Evolutionary conservation across 192 early-diverging fungal species (phyloP).

Genomic region (Coemansia furcata): DNA sequence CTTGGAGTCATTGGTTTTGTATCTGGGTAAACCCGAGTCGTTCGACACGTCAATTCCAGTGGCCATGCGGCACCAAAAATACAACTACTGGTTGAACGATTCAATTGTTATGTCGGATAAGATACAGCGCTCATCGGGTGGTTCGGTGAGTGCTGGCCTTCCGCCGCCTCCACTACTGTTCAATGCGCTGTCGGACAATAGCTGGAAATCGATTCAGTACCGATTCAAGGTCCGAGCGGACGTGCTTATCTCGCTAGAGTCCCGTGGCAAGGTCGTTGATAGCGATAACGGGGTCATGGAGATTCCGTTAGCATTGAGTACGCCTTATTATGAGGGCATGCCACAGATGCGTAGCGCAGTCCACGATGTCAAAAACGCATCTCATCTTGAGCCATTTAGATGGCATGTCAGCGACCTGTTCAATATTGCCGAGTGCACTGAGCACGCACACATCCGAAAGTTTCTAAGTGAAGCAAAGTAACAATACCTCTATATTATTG

Average conservation of each 20-base stretch:
- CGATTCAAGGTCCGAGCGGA: conserved; percentile 12
- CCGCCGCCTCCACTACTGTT: background rate
- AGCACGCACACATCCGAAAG: background rate
- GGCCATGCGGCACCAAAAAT: background rate
- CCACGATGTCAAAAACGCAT: background rate
- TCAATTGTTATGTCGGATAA: background rate
- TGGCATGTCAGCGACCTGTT: conserved; percentile 21
- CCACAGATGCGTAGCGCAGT: background rate
- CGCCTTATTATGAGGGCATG: conserved; percentile 11
- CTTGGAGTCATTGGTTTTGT: background rate
- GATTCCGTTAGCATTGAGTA: conserved; percentile 16
- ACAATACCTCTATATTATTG: background rate
- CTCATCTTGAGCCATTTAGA: conserved; percentile 14
- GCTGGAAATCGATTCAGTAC: background rate
- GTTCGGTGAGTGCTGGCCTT: background rate
- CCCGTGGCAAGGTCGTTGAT: conserved; percentile 14
- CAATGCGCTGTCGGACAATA: background rate
- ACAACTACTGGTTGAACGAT: conserved; percentile 1
- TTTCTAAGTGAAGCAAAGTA: background rate
- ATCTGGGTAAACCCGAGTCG: conserved; percentile 14
- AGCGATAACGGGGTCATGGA: conserved; percentile 17
- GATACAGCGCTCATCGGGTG: background rate
- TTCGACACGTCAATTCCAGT: conserved; percentile 16
- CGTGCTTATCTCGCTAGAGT: conserved; percentile 5
- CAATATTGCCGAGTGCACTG: conserved; percentile 5